Evolutionary conservation across 2,329 filamentous ascomycete genomes (phyloP), one percentile per base, ranked within the genome.

Genomic region (Hyphodiscus sp.): DNA sequence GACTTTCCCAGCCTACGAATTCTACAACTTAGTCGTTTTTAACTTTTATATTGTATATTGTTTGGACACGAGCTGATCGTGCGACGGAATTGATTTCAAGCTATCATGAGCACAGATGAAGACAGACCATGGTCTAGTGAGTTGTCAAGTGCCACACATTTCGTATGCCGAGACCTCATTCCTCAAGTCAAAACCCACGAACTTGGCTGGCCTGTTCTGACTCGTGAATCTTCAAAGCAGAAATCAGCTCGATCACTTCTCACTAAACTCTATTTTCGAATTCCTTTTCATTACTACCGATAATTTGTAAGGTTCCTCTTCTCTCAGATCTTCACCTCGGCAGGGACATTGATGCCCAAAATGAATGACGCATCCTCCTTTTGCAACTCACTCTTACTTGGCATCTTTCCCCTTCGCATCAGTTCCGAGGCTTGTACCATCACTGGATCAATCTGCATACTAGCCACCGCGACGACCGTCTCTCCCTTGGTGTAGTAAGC

Each of bases 401-500:
- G 86, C 91, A 97, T 96, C 70, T 83, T 87, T 41, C 82, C 82
- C 59, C 82, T 75, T 56, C 85, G 78, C 89, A 97, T 95, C 72
- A 97, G 73, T 75, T 95, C 89, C 1, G 88, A 87, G 49, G 80
- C 80, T 73, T 96, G 89, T 1, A 74, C 73, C 86, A 96, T 91
- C 52, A 88, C 81, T 0, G 94, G 94, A 69, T 99, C 94, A 73
- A 83, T 84, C 59, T 86, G 85, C 90, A 96, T 96, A 54, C 82
- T 92, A 0, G 90, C 90, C 63, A 96, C 87, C 0, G 94, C 94
- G 13, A 96, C 88, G 1, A 96, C 85, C 0, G 83, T 87, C 50
- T 97, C 89, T 1, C 87, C 91, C 68, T 88, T 87, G 51, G 83
- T 85, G 69, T 96, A 99, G 72, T 89, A 99, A 0, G 90, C 92